phyloP scores from a whole-genome alignment of 208 protist genomes.

The Acanthamoeba quina region DNA sequence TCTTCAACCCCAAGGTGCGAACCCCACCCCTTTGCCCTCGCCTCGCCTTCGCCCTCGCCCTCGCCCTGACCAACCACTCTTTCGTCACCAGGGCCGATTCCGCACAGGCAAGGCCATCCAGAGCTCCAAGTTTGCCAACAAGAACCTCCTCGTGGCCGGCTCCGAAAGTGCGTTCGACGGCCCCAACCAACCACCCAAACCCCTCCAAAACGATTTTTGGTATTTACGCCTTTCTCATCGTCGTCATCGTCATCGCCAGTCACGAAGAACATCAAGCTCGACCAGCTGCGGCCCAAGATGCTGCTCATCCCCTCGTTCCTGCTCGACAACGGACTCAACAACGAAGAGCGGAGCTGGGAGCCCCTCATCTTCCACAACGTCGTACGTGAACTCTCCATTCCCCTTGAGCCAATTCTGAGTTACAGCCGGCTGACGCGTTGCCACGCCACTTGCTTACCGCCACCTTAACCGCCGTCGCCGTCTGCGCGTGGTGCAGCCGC shows the following conservation, averaged over 20 bases:
- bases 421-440: neutral
- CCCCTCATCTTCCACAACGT: constrained; percentile 71
- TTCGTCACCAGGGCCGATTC: neutral
- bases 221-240: neutral
- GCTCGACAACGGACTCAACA: constrained; percentile 48
- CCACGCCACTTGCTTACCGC: neutral
- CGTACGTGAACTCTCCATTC: neutral
- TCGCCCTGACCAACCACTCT: neutral
- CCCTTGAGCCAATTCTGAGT: neutral
- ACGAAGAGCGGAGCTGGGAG: constrained; percentile 69
- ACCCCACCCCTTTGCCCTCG: neutral
- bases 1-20: constrained; percentile 33
- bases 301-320: constrained; percentile 65
- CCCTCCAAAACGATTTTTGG: neutral
- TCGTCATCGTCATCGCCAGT: neutral
- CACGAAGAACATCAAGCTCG: constrained; percentile 34
- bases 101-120: constrained; percentile 64
- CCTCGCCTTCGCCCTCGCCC: neutral
- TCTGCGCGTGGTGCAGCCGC: neutral
- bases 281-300: constrained; percentile 30
- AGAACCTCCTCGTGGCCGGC: constrained; percentile 47
- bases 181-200: no score
- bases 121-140: constrained; percentile 68
- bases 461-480: neutral
- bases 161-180: neutral